phyloP scores from a whole-genome alignment of 1,284 basidiomycete genomes.

The Stygiomarasmius scandens region DNA sequence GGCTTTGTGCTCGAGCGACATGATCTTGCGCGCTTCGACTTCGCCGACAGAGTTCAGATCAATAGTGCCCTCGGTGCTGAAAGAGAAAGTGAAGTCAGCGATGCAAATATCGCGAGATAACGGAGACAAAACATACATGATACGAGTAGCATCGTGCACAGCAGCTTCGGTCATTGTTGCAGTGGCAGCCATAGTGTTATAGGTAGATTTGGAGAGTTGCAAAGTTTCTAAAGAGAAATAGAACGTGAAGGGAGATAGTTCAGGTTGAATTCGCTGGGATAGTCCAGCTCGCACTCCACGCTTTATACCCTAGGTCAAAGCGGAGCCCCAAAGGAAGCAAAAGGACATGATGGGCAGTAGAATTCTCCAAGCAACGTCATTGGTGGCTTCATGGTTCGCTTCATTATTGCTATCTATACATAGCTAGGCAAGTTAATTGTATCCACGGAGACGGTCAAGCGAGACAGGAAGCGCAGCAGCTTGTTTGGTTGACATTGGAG shows the following conservation, averaged over 20 bases:
- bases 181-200: constrained; percentile 8
- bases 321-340: not conserved
- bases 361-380: not conserved
- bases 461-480: not conserved
- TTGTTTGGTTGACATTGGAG: not conserved
- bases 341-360: not conserved
- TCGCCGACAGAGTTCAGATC: constrained; percentile 14
- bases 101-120: not conserved
- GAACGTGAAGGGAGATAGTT: not conserved
- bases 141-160: constrained; percentile 11
- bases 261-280: not conserved
- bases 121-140: constrained; percentile 4
- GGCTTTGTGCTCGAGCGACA: constrained; percentile 41
- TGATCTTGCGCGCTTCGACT: constrained; percentile 36
- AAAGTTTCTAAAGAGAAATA: not conserved
- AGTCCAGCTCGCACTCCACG: not conserved
- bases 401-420: not conserved
- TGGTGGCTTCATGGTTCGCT: not conserved
- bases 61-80: constrained; percentile 10
- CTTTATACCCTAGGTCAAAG: not conserved
- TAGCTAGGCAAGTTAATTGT: not conserved
- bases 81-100: not conserved
- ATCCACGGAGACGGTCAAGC: not conserved
- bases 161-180: constrained; percentile 18
- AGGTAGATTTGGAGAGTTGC: constrained; percentile 7